Percentiles rank a stretch among this genome's conserved stretches.
Evolutionary conservation across 495 filamentous ascomycete species (phyloP).

Genomic region (Hypoxylon rickii): DNA sequence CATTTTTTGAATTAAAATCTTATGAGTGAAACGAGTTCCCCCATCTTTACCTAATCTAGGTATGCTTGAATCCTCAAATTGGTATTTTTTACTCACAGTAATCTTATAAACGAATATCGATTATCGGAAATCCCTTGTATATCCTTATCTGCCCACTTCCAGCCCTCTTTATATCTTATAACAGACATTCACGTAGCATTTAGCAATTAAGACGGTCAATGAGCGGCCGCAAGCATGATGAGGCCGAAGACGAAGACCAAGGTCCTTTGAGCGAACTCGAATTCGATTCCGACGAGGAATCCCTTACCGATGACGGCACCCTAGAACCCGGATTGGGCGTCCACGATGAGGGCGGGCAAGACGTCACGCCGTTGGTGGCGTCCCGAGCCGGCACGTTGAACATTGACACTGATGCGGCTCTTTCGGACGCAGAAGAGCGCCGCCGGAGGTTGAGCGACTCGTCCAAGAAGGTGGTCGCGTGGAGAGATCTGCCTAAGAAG

Average conservation of each 20-base stretch:
- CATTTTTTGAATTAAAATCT: neutral
- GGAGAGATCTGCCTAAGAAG: slow-evolving; percentile 72
- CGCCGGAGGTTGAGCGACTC: slow-evolving; percentile 14
- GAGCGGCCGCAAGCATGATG: slow-evolving; percentile 18
- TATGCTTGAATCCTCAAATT: too few species aligned
- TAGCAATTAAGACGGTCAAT: slow-evolving; percentile 11
- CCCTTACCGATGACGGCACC: neutral
- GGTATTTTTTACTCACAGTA: too few species aligned
- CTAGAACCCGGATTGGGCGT: slow-evolving; percentile 20
- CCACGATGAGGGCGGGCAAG: slow-evolving; percentile 20
- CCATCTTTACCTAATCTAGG: too few species aligned
- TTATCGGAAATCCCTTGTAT: too few species aligned
- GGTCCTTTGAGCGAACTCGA: slow-evolving; percentile 25
- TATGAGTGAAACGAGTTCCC: too few species aligned
- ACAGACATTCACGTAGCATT: too few species aligned
- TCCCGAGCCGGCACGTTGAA: slow-evolving; percentile 23
- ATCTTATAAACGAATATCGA: too few species aligned
- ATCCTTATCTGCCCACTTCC: too few species aligned
- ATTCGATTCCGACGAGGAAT: slow-evolving; percentile 27
- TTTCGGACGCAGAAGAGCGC: neutral
- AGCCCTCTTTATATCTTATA: too few species aligned
- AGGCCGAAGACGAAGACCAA: slow-evolving; percentile 19
- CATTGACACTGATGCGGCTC: slow-evolving; percentile 16
- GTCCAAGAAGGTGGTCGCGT: slow-evolving; percentile 55
- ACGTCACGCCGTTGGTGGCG: slow-evolving; percentile 14